Percentiles rank a stretch among this genome's conserved stretches.
Evolutionary conservation across 1,284 basidiomycete species (phyloP).

Genomic region (Uromyces viciae-fabae): DNA sequence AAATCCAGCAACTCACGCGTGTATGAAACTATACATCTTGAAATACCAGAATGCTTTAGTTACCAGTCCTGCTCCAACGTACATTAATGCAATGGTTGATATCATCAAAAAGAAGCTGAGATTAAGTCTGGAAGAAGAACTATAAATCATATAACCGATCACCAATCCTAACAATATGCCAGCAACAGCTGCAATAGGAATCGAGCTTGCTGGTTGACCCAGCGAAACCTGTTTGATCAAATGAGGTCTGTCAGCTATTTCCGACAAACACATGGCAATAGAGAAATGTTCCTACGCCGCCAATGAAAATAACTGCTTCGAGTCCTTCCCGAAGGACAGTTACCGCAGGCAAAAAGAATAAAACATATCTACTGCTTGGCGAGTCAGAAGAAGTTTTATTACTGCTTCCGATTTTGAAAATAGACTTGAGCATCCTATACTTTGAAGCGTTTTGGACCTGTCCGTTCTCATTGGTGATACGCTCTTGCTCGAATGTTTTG

Average conservation of each 20-base stretch:
- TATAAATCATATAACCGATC: constrained; percentile 67
- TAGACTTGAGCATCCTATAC: constrained; percentile 38
- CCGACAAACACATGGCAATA: not conserved
- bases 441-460: not conserved
- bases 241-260: not conserved
- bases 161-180: constrained; percentile 72
- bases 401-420: constrained; percentile 46
- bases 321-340: constrained; percentile 88
- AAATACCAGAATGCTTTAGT: constrained; percentile 38
- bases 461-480: constrained; percentile 50
- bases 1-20: not conserved
- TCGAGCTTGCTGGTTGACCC: constrained; percentile 70
- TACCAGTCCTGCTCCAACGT: constrained; percentile 36
- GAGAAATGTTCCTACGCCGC: constrained; percentile 62
- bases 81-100: constrained; percentile 33
- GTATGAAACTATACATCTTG: constrained; percentile 41
- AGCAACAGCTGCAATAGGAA: constrained; percentile 80
- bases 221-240: constrained; percentile 64
- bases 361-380: constrained; percentile 64
- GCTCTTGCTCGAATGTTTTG: constrained; percentile 65
- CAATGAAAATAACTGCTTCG: constrained; percentile 87
- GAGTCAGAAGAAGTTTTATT: not conserved
- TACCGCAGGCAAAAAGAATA: constrained; percentile 81
- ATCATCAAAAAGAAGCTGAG: constrained; percentile 38
- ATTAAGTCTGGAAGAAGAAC: constrained; percentile 70